These are phyloP conservation scores for Amanita inopinata DNA, from an alignment of 768 basidiomycete genomes.

Conservation along the genomic window DNA sequence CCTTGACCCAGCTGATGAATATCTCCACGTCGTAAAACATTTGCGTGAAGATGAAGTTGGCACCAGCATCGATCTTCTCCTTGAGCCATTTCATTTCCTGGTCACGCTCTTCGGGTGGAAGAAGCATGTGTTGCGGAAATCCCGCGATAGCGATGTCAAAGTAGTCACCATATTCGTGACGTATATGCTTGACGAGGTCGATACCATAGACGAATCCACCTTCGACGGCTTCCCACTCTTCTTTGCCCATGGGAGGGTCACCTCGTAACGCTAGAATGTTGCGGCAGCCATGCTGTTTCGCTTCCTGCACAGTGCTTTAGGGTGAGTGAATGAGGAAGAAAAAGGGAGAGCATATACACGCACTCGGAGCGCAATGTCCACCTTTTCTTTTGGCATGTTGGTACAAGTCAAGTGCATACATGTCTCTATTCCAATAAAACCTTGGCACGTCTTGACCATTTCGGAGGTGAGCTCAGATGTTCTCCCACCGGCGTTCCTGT, in stretches of 20 bases:
- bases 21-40: conserved; percentile 95
- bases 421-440: conserved; percentile 88
- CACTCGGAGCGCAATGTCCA: conserved; percentile 84
- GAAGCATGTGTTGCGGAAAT: conserved; percentile 75
- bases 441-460: conserved; percentile 91
- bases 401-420: conserved; percentile 99
- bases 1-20: conserved; percentile 86
- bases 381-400: conserved; percentile 95
- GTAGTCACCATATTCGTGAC: conserved; percentile 74
- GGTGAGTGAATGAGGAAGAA: conserved; percentile 5
- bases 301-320: conserved; percentile 47
- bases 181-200: conserved; percentile 88
- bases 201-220: conserved; percentile 86
- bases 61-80: conserved; percentile 85
- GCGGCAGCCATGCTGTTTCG: conserved; percentile 79
- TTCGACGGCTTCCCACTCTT: conserved; percentile 88
- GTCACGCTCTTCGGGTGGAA: conserved; percentile 64
- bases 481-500: conserved; percentile 92
- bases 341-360: conserved; percentile 20
- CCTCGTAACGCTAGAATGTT: conserved; percentile 92
- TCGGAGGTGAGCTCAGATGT: conserved; percentile 92
- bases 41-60: conserved; percentile 93
- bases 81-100: conserved; percentile 82
- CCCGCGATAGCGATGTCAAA: conserved; percentile 94
- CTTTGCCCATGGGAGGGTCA: conserved; percentile 82